phyloP scores from a whole-genome alignment of 2,329 filamentous ascomycete genomes.

The Hypoxylon sp. region DNA sequence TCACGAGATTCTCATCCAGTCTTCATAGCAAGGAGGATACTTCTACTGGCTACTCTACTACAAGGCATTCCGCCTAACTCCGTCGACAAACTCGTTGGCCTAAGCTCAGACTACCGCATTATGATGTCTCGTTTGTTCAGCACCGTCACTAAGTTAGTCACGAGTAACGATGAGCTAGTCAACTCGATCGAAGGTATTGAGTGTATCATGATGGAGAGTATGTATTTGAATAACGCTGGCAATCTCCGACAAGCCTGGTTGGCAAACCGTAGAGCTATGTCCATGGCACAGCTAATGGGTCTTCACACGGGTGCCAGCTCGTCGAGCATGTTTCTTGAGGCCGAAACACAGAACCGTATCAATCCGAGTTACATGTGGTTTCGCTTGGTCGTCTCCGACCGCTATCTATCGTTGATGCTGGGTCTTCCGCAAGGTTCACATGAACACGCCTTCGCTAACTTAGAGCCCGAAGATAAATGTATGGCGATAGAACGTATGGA shows the following conservation, averaged over 20 bases:
- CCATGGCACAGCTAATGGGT: constrained; percentile 54
- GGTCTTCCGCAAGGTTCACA: constrained; percentile 53
- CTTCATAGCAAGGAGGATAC: constrained; percentile 52
- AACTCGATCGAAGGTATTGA: constrained; percentile 58
- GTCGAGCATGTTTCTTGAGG: constrained; percentile 35
- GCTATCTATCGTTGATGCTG: constrained; percentile 58
- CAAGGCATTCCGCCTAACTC: constrained; percentile 44
- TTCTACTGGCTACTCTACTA: constrained; percentile 49
- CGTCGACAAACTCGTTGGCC: constrained; percentile 3
- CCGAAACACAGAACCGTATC: constrained; percentile 40
- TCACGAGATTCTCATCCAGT: constrained; percentile 47
- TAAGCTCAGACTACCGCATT: constrained; percentile 12
- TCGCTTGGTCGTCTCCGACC: constrained; percentile 55
- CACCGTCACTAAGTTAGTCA: constrained; percentile 50
- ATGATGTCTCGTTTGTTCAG: constrained; percentile 39
- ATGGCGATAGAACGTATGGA: constrained; percentile 34
- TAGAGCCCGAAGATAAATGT: constrained; percentile 42
- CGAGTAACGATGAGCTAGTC: constrained; percentile 56
- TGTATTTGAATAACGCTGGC: constrained; percentile 58
- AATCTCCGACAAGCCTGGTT: constrained; percentile 58
- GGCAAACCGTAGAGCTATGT: constrained; percentile 54
- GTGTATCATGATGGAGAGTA: constrained; percentile 58
- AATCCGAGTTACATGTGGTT: constrained; percentile 55
- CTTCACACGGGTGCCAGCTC: constrained; percentile 37
- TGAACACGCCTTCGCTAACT: constrained; percentile 43